Percentiles rank a stretch among this genome's conserved stretches.
These are phyloP conservation scores for Tetrastigma voinierianum DNA, from an alignment of 164 flowering plant genomes.

Conservation along the genomic window DNA sequence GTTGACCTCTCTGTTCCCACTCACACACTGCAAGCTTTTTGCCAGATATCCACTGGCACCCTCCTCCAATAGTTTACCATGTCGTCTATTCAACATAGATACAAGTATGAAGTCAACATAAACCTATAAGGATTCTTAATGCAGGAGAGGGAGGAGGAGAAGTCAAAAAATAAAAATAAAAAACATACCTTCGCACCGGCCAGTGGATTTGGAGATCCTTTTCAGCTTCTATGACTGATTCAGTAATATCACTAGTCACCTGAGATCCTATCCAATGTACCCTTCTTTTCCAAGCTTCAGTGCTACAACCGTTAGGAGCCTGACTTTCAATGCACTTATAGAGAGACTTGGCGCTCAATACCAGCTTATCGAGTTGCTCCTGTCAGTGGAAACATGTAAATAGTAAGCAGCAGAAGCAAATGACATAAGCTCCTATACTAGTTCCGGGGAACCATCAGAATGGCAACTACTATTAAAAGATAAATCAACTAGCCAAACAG, in stretches of 20 bases:
- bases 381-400: conserved; percentile 25
- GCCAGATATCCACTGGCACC: conserved; percentile 96
- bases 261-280: conserved; percentile 88
- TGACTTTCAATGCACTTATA: conserved; percentile 88
- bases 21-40: conserved; percentile 52
- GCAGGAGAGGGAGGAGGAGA: no score
- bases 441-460: no score
- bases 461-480: no score
- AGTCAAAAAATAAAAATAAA: no score
- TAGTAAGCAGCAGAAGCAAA: background rate
- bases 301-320: conserved; percentile 77
- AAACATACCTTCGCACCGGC: conserved; percentile 79
- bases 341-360: conserved; percentile 70
- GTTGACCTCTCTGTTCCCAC: conserved; percentile 26
- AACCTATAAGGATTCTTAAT: conserved; percentile 3
- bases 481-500: no score
- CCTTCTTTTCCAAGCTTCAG: conserved; percentile 91
- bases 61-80: conserved; percentile 89
- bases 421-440: background rate
- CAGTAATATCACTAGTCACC: conserved; percentile 50
- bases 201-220: conserved; percentile 65
- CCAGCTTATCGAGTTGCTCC: conserved; percentile 99
- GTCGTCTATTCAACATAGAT: conserved; percentile 46
- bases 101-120: conserved; percentile 2
- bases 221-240: conserved; percentile 67